Base-by-base conservation (phyloP, 2,329 filamentous ascomycete genomes). In the Nannizziopsis arthrosporioides region DNA sequence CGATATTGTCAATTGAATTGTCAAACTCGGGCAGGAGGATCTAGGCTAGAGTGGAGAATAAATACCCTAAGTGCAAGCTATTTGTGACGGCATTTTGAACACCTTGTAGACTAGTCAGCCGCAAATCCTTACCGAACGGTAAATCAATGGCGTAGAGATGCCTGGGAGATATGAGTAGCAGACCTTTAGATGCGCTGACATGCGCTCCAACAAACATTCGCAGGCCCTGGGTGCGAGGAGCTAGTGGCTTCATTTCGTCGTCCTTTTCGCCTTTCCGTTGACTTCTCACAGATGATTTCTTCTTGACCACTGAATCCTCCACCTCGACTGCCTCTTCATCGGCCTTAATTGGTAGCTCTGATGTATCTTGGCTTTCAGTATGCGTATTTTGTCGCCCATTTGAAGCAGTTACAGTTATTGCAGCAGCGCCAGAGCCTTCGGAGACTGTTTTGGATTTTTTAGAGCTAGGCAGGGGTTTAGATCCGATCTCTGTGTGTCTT, bases 121-220 rank as follows among this genome's bases (percentile, higher is more conserved):
- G 12, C 11, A 12, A n/a, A 15, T 5, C 9, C 12, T 36, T 12
- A 11, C n/a, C 19, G 31, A 40, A 46, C n/a, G n/a, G 31, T 19
- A 18, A 36, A 19, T 4, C 12, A n/a, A 11, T 40, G 9, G 36
- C 27, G 9, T 42, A 14, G 18, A 34, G 15, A 14, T 18, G 27
- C 6, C 12, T 27, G 31, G 38, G 47, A 15, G 22, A 40, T 36
- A 42, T 19, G 8, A 17, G 14, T 19, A 37, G 63, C 73, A 48
- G 63, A 84, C 86, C 90, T 71, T 89, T 90, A 22, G 92, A 88
- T 53, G 78, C 81, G 65, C 84, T 92, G 52, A 96, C 87, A 64
- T 98, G 92, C 0, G 92, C 92, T 12, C 92, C 92, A 48, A 98
- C 82, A 59, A 85, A 82, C 76, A 95, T 84, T 62, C 82, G 81